phyloP scores from a whole-genome alignment of 1,139 yeast genomes.

The Williopsis jadinii region DNA sequence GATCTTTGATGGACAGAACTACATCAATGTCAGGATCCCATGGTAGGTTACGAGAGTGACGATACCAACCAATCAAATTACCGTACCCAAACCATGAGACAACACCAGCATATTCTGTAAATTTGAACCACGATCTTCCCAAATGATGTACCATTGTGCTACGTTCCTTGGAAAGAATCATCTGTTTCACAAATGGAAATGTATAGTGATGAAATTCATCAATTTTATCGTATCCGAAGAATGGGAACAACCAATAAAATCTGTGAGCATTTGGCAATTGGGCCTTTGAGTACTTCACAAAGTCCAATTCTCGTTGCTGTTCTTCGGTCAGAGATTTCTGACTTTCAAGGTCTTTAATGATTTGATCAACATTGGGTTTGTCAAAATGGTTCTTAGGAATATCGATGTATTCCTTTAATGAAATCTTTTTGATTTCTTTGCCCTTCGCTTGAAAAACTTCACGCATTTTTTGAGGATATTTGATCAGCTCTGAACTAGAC shows the following conservation, averaged over 20 bases:
- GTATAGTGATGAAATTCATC: slow-evolving; percentile 41
- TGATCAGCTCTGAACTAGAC: too few relatives aligned
- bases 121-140: slow-evolving; percentile 50
- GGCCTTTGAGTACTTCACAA: slow-evolving; percentile 18
- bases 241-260: slow-evolving; percentile 28
- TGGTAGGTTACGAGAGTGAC: slow-evolving; percentile 56
- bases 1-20: slow-evolving; percentile 52
- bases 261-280: slow-evolving; percentile 6
- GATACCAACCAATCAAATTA: slow-evolving; percentile 57
- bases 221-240: slow-evolving; percentile 39
- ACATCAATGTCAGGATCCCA: slow-evolving; percentile 65
- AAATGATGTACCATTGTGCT: slow-evolving; percentile 45
- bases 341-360: slow-evolving; percentile 7
- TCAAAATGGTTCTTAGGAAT: slow-evolving; percentile 14
- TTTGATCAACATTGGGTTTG: slow-evolving; percentile 12
- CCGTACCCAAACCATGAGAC: slow-evolving; percentile 59
- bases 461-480: slow-evolving; percentile 2
- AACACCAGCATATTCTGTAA: slow-evolving; percentile 40
- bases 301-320: slow-evolving; percentile 19
- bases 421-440: slow-evolving; percentile 5
- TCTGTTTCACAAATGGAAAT: slow-evolving; percentile 41
- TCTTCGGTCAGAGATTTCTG: slow-evolving; percentile 11
- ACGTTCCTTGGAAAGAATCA: slow-evolving; percentile 34
- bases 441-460: background rate
- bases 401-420: slow-evolving; percentile 4